Percentiles rank a stretch among this genome's conserved stretches.
phyloP scores from a whole-genome alignment of 371 early-diverging fungal genomes.

The Rhizopus stolonifer region DNA sequence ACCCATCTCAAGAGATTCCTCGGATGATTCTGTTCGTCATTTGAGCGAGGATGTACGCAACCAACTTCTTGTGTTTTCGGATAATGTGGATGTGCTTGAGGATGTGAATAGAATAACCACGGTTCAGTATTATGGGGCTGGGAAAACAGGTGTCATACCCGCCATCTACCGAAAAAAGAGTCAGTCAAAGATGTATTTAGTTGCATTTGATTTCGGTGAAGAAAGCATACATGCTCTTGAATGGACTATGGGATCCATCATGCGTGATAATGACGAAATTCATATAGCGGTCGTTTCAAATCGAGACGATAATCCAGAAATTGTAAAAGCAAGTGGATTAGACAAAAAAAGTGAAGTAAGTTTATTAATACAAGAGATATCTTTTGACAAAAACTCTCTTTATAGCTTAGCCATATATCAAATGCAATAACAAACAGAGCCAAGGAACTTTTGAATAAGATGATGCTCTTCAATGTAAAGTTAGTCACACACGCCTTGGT shows the following conservation, averaged over 20 bases:
- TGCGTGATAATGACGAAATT: constrained; percentile 57
- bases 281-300: constrained; percentile 52
- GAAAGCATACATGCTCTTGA: constrained; percentile 46
- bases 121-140: constrained; percentile 31
- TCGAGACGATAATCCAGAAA: constrained; percentile 48
- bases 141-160: constrained; percentile 20
- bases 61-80: constrained; percentile 16
- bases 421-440: constrained; percentile 23
- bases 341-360: constrained; percentile 23
- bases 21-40: not conserved
- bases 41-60: constrained; percentile 1
- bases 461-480: constrained; percentile 50
- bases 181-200: constrained; percentile 29
- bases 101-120: not conserved
- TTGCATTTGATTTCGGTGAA: constrained; percentile 45
- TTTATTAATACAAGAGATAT: not conserved
- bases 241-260: constrained; percentile 58
- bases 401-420: constrained; percentile 32
- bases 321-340: constrained; percentile 27
- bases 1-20: not conserved
- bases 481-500: constrained; percentile 50
- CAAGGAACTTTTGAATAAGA: constrained; percentile 31
- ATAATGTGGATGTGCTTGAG: constrained; percentile 13
- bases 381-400: not conserved
- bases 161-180: constrained; percentile 10